These are phyloP conservation scores for Solanum pennellii DNA, from an alignment of 257 asterid genomes.

Conservation along the genomic window DNA sequence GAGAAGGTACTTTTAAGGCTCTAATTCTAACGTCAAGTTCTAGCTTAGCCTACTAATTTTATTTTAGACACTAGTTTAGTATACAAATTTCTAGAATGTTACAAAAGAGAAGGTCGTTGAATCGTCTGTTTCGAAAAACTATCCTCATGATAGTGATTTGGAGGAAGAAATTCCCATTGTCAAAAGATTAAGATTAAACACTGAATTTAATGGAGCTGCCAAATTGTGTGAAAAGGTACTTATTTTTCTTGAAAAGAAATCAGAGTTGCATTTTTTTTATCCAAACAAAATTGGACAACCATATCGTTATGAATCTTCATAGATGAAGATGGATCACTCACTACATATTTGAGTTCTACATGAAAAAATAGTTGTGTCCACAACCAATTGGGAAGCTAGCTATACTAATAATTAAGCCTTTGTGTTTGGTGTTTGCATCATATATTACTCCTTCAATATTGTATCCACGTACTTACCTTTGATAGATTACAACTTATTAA, in stretches of 20 bases:
- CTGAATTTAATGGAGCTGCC: not conserved
- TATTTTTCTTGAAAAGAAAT: not conserved
- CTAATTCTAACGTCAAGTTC: too few species aligned
- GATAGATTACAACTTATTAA: too few species aligned
- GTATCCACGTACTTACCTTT: too few species aligned
- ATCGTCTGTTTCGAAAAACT: not conserved
- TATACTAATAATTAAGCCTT: not conserved
- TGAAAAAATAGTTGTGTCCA: not conserved
- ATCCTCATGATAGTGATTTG: not conserved
- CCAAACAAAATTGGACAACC: not conserved
- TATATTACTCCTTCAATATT: too few species aligned
- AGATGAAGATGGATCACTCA: not conserved
- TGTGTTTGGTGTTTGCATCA: not conserved
- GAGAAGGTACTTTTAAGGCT: too few species aligned
- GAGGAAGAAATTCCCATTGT: not conserved
- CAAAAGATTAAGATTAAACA: not conserved
- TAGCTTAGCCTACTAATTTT: too few species aligned
- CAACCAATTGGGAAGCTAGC: not conserved
- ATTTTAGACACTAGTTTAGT: too few species aligned
- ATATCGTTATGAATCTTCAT: not conserved
- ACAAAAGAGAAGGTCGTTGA: not conserved
- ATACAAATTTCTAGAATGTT: too few species aligned
- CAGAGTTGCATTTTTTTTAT: not conserved
- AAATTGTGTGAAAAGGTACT: not conserved
- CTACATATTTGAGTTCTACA: not conserved